Conservation (phyloP, 2,329 filamentous ascomycete species). For the Colletotrichum sp. region DNA sequence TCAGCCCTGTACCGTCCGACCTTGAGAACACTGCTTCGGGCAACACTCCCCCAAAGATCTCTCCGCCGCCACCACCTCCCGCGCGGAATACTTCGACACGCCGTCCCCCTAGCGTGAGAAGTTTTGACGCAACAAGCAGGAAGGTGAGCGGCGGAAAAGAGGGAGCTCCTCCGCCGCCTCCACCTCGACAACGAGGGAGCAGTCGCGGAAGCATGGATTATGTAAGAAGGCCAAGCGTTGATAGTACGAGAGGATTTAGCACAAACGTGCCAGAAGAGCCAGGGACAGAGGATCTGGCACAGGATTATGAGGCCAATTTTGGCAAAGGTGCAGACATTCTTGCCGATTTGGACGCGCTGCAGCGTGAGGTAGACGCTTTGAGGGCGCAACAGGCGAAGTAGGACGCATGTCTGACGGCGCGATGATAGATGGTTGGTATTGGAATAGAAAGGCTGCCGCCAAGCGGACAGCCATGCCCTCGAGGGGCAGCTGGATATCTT, state of each 20-base stretch:
- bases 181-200: constrained; percentile 49
- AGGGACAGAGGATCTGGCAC: constrained; percentile 23
- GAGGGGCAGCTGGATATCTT: constrained; percentile 5
- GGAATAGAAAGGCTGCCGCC: not conserved
- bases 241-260: constrained; percentile 25
- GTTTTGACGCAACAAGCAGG: constrained; percentile 38
- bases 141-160: constrained; percentile 8
- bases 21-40: not conserved
- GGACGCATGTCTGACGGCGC: not conserved
- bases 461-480: not conserved
- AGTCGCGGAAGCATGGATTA: constrained; percentile 49
- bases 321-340: constrained; percentile 64
- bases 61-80: constrained; percentile 50
- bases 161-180: constrained; percentile 51
- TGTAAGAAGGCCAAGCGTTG: constrained; percentile 35
- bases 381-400: constrained; percentile 43
- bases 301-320: constrained; percentile 24
- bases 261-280: constrained; percentile 31
- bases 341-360: constrained; percentile 73
- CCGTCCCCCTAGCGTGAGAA: constrained; percentile 48
- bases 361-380: constrained; percentile 76
- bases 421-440: constrained; percentile 2
- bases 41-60: constrained; percentile 21
- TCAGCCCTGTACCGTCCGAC: constrained; percentile 1
- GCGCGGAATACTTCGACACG: constrained; percentile 47